Base-by-base conservation (phyloP, 768 basidiomycete genomes). In the Hortiboletus flavorubellus region DNA sequence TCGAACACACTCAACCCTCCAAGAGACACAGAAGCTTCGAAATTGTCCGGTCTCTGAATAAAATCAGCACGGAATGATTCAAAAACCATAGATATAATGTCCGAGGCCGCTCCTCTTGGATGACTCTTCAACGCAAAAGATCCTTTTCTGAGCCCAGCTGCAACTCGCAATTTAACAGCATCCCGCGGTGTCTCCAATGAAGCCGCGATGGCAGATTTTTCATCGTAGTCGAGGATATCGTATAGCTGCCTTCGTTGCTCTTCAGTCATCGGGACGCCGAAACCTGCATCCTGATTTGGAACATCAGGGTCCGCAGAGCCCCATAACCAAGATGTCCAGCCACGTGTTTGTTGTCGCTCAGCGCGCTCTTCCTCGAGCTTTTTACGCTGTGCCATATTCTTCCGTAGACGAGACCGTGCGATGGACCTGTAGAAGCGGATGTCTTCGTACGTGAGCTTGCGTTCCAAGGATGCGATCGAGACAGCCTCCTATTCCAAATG, bases 341-440 rank as follows among this genome's bases (percentile, higher is more conserved):
- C 73, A 59, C 80, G 77, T 43, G 78, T 76, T 59, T 78, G 73
- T 54, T 81, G 72, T 54, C 79, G 77, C 53, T 79, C 78, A 66
- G 79, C 79, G 64, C 85, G 82, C 49, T 85, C 85, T 64, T 91
- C 88, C 51, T 92, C 79, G 39, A 80, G 71, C 64, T 84, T 85
- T 61, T 81, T 80, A 46, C 78, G 74, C 35, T 87, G 74, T 3
- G 84, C 90, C 21, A 83, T 78, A 63, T 98, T 93, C 68, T 98
- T 93, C 62, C 87, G 85, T 15, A 96, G 77, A 59, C 85, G 85
- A 3, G 93, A 93, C 29, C 91, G 86, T 0, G 93, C 91, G 56
- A 98, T 92, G 4, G 94, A 98, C 33, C 97, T 85, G 74, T 98
- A 99, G 73, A 98, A 97, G 4, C 96, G 87, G 48, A 99, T 86